A percentile compares a stretch with the other conserved stretches of the same genome.
Conservation (phyloP, 176 grass and related monocot species). For the Juncus inflexus region DNA sequence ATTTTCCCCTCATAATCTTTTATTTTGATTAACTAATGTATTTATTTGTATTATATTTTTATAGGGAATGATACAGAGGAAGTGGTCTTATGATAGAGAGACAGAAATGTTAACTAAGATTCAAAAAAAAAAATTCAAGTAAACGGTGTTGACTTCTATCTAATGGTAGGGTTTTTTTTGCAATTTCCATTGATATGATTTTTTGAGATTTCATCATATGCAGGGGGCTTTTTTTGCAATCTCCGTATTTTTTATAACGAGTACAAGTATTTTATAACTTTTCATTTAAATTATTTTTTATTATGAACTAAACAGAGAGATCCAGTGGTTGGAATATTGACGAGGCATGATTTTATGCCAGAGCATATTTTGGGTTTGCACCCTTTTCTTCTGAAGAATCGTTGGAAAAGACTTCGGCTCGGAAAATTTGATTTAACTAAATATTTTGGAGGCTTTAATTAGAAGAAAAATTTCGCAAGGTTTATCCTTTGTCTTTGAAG, state of each 20-base stretch:
- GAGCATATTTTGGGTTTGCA: constrained; percentile 72
- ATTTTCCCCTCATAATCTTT: constrained; percentile 8
- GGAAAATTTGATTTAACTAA: constrained; percentile 42
- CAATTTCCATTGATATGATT: too few relatives aligned
- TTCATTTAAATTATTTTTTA: too few relatives aligned
- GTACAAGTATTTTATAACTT: neutral
- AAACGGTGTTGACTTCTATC: too few relatives aligned
- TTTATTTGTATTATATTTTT: constrained; percentile 30
- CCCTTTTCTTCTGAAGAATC: constrained; percentile 62
- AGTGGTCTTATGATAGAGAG: too few relatives aligned
- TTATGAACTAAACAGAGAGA: constrained; percentile 33
- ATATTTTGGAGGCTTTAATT: constrained; percentile 29
- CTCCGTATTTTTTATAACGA: neutral
- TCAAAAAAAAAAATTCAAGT: too few relatives aligned
- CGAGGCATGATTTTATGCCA: constrained; percentile 88
- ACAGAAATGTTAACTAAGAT: too few relatives aligned
- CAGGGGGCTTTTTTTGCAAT: too few relatives aligned
- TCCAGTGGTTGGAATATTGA: constrained; percentile 80
- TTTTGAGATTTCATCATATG: too few relatives aligned
- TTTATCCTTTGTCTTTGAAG: too few relatives aligned
- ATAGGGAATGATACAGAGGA: constrained; percentile 83
- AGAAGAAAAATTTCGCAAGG: neutral
- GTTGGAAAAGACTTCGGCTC: constrained; percentile 70
- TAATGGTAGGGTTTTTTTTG: too few relatives aligned
- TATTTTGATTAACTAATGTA: constrained; percentile 6